phyloP scores from a whole-genome alignment of 305 asterid species.

The Vinca major region DNA sequence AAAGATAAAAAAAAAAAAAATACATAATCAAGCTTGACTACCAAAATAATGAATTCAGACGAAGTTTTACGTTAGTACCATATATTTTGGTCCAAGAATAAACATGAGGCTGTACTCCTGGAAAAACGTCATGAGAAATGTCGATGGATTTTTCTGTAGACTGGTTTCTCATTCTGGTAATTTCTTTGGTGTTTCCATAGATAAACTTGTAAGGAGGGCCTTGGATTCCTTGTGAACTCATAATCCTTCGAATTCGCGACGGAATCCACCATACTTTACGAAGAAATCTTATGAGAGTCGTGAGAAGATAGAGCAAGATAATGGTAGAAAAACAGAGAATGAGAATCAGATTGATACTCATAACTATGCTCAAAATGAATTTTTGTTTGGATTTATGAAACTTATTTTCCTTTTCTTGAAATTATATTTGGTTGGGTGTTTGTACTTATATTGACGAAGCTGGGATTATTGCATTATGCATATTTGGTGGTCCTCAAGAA shows the following conservation, averaged over 20 bases:
- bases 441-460: background rate
- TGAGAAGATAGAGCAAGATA: conserved; percentile 21
- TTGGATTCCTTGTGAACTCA: conserved; percentile 52
- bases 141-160: conserved; percentile 34
- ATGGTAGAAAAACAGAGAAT: conserved; percentile 16
- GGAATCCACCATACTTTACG: conserved; percentile 45
- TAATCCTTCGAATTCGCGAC: conserved; percentile 13
- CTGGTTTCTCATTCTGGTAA: conserved; percentile 32
- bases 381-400: no score
- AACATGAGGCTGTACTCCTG: conserved; percentile 56
- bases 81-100: conserved; percentile 39
- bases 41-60: background rate
- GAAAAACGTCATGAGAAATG: conserved; percentile 48
- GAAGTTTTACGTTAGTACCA: conserved; percentile 25
- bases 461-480: background rate
- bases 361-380: background rate
- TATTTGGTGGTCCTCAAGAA: no score
- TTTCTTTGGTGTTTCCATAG: conserved; percentile 61
- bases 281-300: conserved; percentile 18
- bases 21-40: no score
- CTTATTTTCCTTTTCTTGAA: background rate
- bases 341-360: background rate
- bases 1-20: no score
- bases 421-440: background rate
- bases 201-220: conserved; percentile 53